Base-by-base conservation (phyloP, 2,329 filamentous ascomycete species). In the Emydomyces testavorans region DNA sequence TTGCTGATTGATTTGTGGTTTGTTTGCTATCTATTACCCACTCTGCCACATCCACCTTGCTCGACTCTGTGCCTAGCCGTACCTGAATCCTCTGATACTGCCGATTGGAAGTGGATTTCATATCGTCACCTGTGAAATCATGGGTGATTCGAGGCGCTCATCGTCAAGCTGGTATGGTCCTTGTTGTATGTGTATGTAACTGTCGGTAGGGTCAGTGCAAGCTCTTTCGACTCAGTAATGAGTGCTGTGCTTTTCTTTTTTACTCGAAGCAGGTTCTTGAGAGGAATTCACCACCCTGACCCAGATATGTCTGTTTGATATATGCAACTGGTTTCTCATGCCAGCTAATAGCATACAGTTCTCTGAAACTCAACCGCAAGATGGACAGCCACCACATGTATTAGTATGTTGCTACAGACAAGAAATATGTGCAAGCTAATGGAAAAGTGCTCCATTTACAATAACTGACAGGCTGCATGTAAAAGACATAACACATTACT, bases 121-220 rank as follows among this genome's bases (percentile, higher is more conserved):
- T 18, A 31, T 41, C 32, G 40, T 38, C 29, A 36, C 23, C 6
- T 29, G 10, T 29, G 4, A n/a, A 23, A 23, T 21, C n/a, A 21
- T 45, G 23, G 23, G 24, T 46, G 34, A 18, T 38, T 35, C 13
- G 28, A 26, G 20, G 29, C 20, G 26, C 31, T n/a, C 31, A 18
- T 37, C n/a, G n/a, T 32, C 6, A 44, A 23, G 32, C 31, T 36
- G 20, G 32, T 35, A 45, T 36, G 32, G 32, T 35, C 16, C 21
- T 46, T 20, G n/a, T n/a, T 47, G 45, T 47, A 47, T 35, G 29
- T 47, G 35, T 47, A 47, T 47, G 45, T 40, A 40, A 40, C 45
- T 29, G 35, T 40, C 40, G 45, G 45, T 47, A 47, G 43, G 32
- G 43, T 21, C 32, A 46, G 43, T 38, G 43, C 32, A 38, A n/a